Base-by-base conservation (phyloP, 2,329 filamentous ascomycete species). In the Cordyceps cicadae region DNA sequence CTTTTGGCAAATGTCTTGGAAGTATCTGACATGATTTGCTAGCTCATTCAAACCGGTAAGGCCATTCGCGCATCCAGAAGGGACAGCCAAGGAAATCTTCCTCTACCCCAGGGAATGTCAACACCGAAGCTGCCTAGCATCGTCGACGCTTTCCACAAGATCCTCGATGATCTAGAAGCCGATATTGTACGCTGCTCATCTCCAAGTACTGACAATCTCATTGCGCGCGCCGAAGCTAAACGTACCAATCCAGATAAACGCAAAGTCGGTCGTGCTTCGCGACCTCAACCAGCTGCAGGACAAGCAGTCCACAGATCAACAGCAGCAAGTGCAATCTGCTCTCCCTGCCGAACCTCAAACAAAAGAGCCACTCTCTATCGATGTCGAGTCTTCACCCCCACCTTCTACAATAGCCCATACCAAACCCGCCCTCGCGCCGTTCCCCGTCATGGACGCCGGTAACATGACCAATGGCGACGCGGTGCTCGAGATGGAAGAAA, bases 31-130 rank as follows among this genome's bases (percentile, higher is more conserved):
- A 54, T 46, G 29, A 43, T 12, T 29, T 46, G 34, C 39, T 45
- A 86, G 83, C 77, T 86, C 29, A 75, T 86, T 15, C 80, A 85
- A 68, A 82, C 80, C 2, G 83, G 82, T 17, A 86, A 82, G 67
- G 80, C 81, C 19, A 71, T 86, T 14, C 81, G 76, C 54, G 72
- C 77, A 1, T 77, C 77, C 43, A 72, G 74, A 34, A 78, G 76
- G 64, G 78, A 82, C 64, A 74, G 75, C 15, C 72, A 76, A 46
- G 75, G 72, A 61, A 73, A 73, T 49, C 62, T 74, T 17, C 66
- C 68, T 17, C 70, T 69, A 17, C 67, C 67, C 17, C 70, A 71
- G 37, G 68, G 68, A 63, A 68, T 66, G 45, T 70, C 67, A 67
- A 75, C 75, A 58, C 68, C 72, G 50, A 80, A 77, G 65, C 69